Evolutionary conservation across 306 rosid genomes (phyloP), one percentile per base, ranked within the genome.

Genomic region (Fagus sylvatica): DNA sequence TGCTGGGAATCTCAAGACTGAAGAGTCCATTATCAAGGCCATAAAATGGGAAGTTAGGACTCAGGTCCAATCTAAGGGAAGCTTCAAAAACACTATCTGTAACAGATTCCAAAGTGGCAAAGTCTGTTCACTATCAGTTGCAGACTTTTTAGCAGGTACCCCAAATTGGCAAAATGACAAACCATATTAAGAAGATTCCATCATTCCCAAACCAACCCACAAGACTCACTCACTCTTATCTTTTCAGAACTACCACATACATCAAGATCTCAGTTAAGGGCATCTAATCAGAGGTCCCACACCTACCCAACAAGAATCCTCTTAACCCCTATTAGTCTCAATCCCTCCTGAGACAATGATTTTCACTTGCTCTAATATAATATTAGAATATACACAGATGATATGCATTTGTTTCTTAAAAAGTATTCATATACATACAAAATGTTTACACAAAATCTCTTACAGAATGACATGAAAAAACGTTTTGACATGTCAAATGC

Each of bases 211-310:
- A 84, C 84, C 87, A 66, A 83, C 84, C 72, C 88, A 86, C 85
- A 85, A 89, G 84, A 79, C 78, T 76, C 81, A 69, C 79, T 22
- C 28, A 22, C 28, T 22, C 28, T 66, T 22, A 49, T 84, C 93
- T 87, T 89, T 89, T 84, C 84, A 84, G 86, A 71, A 75, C 90
- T 46, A 79, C 78, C 83, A 48, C 83, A 89, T 72, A 75, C 77
- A 77, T 69, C 70, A 78, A 82, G 72, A 90, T 82, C 87, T 80
- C 85, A 80, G 78, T 22, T 83, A 78, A 74, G 78, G 19, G 82
- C 79, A 87, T 89, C 92, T 81, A 85, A 88, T 68, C 88, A 88
- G 55, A 86, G 97, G 93, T 43, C 96, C 98, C 96, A 93, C 97
- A 71, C 41, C 79, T 73, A 82, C 83, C 83, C 80, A 84, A 77